Evolutionary conservation across 1,284 basidiomycete species (phyloP), one percentile per base, ranked within the genome.

Genomic region (Cryptococcus depauperatus): DNA sequence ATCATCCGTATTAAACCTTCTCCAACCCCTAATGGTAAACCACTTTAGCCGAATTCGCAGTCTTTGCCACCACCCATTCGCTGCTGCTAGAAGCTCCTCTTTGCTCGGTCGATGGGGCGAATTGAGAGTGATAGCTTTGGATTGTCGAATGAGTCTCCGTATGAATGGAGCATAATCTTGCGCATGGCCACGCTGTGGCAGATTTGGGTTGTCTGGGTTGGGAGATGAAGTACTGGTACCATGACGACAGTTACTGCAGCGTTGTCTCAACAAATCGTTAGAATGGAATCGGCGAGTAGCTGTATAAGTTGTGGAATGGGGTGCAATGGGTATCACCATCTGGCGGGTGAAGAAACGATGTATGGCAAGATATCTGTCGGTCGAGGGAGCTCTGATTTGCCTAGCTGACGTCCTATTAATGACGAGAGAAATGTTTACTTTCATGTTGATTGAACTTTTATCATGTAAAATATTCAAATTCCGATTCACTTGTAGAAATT

Each of bases 1-100:
- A 67, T 98, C 95, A 66, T 99, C 95, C 40, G 87, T 84, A 56
- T 96, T 92, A 73, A 95, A 99, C 57, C 82, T 83, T 27, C 93
- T 79, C 73, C 96, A 99, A 1, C 89, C 90, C 54, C 88, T 80
- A 58, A 98, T 95, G 9, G 90, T 92, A 56, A 93, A 85, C 95
- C 95, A 99, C 66, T 91, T 91, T 73, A 96, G 89, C n/a, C 89
- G 80, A 55, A 99, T 88, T 13, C 84, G 78, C 28, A 88, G 68
- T 2, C 95, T 80, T 56, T 93, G 80, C 84, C 89, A 93, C 69
- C 92, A 91, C 6, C 84, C 82, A 37, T 79, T 85, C 3, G 93
- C 83, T 3, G 90, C 83, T 22, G 79, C 79, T 30, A 98, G 76
- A 47, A 97, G 81, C 59, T 97, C 89, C 40, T 92, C 88, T 41